Conservation (phyloP, 2,329 filamentous ascomycete genomes). For the Moelleriella libera region DNA sequence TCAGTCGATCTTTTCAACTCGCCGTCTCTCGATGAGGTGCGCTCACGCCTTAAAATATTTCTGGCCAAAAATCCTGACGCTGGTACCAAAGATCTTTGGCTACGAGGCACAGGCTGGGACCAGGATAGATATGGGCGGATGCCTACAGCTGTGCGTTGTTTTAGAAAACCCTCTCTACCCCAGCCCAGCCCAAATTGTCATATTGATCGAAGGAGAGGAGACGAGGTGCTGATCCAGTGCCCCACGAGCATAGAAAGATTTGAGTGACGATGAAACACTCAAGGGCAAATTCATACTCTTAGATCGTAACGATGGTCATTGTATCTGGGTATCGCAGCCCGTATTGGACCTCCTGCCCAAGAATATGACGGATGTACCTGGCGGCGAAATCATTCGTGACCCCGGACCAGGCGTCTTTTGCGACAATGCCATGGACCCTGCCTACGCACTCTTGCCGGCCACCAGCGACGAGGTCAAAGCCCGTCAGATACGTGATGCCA, state of each 20-base stretch:
- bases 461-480: conserved; percentile 38
- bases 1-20: conserved; percentile 51
- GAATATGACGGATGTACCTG: conserved; percentile 38
- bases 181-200: too few species aligned
- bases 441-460: conserved; percentile 41
- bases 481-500: conserved; percentile 42
- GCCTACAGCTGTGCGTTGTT: conserved; percentile 44
- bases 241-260: conserved; percentile 28
- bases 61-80: conserved; percentile 31
- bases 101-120: conserved; percentile 58
- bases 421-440: conserved; percentile 56
- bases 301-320: conserved; percentile 56
- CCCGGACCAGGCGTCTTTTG: conserved; percentile 57
- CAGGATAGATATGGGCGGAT: conserved; percentile 50
- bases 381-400: conserved; percentile 46
- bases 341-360: conserved; percentile 46
- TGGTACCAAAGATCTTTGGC: conserved; percentile 43
- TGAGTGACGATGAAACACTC: conserved; percentile 37
- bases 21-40: conserved; percentile 38
- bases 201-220: too few species aligned
- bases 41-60: conserved; percentile 36
- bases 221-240: neutral
- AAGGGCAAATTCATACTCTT: conserved; percentile 50
- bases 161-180: neutral
- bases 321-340: conserved; percentile 52